These are phyloP conservation scores for Lyophyllum atratum DNA, from an alignment of 768 basidiomycete species.

Conservation along the genomic window DNA sequence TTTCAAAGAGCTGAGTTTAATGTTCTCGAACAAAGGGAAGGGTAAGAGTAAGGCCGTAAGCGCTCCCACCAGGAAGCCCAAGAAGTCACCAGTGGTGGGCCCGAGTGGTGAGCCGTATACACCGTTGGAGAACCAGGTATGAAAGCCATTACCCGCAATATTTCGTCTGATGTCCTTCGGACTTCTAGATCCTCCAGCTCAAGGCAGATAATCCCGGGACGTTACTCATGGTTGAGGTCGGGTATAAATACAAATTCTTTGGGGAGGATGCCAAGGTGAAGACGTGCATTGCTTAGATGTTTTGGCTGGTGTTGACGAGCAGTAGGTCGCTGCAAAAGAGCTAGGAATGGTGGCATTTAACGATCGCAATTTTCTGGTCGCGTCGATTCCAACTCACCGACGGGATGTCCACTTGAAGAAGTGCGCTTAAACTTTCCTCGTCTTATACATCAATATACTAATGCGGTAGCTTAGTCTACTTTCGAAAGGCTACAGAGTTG, in stretches of 20 bases:
- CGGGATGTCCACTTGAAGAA: constrained; percentile 76
- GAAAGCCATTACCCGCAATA: background rate
- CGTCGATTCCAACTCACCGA: constrained; percentile 71
- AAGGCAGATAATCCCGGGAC: constrained; percentile 67
- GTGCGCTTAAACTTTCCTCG: constrained; percentile 35
- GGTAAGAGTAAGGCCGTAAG: constrained; percentile 31
- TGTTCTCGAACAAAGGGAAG: constrained; percentile 46
- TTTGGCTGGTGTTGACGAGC: constrained; percentile 1
- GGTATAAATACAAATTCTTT: constrained; percentile 85
- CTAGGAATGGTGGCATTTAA: constrained; percentile 76
- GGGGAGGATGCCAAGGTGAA: constrained; percentile 79
- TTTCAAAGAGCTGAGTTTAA: constrained; percentile 47
- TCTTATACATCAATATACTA: background rate
- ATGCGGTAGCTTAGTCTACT: constrained; percentile 48
- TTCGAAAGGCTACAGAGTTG: constrained; percentile 79
- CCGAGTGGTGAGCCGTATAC: constrained; percentile 75
- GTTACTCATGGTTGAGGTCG: constrained; percentile 78
- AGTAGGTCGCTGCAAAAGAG: constrained; percentile 70
- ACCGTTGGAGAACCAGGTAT: constrained; percentile 72
- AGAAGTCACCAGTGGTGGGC: constrained; percentile 50
- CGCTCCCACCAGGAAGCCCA: constrained; percentile 26
- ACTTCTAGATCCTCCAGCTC: constrained; percentile 51
- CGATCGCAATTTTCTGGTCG: constrained; percentile 73
- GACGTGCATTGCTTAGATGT: background rate
- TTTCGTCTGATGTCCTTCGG: background rate